Evolutionary conservation across 768 basidiomycete species (phyloP).

Genomic region (Boletus rubescentipes): DNA sequence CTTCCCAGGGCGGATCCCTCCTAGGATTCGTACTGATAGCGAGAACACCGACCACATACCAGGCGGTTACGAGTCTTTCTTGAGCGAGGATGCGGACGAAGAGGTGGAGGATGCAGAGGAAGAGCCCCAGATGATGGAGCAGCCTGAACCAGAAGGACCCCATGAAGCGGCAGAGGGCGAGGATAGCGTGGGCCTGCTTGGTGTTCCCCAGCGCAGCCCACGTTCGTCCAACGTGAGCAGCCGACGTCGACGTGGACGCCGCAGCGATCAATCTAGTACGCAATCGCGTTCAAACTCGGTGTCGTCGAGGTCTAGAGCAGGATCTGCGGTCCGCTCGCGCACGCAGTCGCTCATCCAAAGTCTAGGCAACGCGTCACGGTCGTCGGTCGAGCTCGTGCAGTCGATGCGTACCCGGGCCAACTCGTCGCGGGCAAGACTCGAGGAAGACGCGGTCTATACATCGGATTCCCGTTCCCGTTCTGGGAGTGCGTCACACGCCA

Average conservation of each 20-base stretch:
- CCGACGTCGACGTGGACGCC: constrained; percentile 32
- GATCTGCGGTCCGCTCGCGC: constrained; percentile 58
- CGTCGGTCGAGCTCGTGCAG: constrained; percentile 58
- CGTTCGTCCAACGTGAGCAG: constrained; percentile 41
- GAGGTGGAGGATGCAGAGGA: constrained; percentile 33
- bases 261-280: constrained; percentile 39
- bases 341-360: constrained; percentile 68
- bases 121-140: constrained; percentile 40
- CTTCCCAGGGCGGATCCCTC: constrained; percentile 27
- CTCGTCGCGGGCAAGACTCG: constrained; percentile 69
- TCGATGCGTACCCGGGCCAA: constrained; percentile 53
- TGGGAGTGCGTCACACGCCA: constrained; percentile 45
- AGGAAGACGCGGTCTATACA: constrained; percentile 46
- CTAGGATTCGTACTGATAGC: constrained; percentile 30
- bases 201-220: constrained; percentile 50
- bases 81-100: constrained; percentile 34
- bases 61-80: constrained; percentile 31
- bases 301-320: constrained; percentile 43
- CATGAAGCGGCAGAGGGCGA: constrained; percentile 63
- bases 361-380: constrained; percentile 58
- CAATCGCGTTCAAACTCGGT: constrained; percentile 27
- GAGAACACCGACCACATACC: constrained; percentile 28
- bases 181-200: constrained; percentile 58
- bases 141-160: constrained; percentile 50
- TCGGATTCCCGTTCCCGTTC: constrained; percentile 38